Evolutionary conservation across 1,139 yeast genomes (phyloP), one percentile per base, ranked within the genome.

Genomic region (Debaryomyces sp.): DNA sequence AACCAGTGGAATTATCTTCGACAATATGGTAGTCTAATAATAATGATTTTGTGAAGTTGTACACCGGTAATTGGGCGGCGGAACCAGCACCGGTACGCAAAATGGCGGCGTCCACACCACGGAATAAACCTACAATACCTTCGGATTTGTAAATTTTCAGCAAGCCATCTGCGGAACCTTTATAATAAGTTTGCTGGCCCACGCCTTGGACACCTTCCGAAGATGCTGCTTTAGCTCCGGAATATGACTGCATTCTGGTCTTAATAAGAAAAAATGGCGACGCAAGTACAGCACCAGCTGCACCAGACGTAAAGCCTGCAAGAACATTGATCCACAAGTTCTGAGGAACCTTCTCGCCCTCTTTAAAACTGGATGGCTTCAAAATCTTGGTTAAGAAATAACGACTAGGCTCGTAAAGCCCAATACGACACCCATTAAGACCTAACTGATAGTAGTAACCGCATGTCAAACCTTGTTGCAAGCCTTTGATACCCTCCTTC

Each of bases 31-130:
- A 68, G 22, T 70, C 63, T 36, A 81, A 61, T 45, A 86, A 66
- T 55, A 81, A 75, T 54, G 77, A 70, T 67, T 94, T 94, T 46
- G 92, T 82, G 56, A 81, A 81, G 67, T 86, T 88, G 70, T 94
- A 94, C 44, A 91, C 83, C 13, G 99, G 98, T 59, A 94, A 75
- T 71, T 94, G 99, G 27, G 91, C 97, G 32, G 96, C 81, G 9
- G 98, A 92, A 2, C 99, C 99, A 44, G 94, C 89, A 60, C 97
- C 97, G 1, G 99, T 94, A 68, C 99, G 81, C 54, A 94, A 71
- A 41, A 91, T 81, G 1, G 99, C 98, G 3, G 99, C 97, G 64
- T 90, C 96, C 3, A 91, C 90, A 54, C 99, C 99, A 54, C 96
- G 78, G 69, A 84, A 92, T 52, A 89, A 74, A 2, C 97, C 98